phyloP scores from a whole-genome alignment of 2,329 filamentous ascomycete genomes.

The Chrysoporthe deuterocubensis region DNA sequence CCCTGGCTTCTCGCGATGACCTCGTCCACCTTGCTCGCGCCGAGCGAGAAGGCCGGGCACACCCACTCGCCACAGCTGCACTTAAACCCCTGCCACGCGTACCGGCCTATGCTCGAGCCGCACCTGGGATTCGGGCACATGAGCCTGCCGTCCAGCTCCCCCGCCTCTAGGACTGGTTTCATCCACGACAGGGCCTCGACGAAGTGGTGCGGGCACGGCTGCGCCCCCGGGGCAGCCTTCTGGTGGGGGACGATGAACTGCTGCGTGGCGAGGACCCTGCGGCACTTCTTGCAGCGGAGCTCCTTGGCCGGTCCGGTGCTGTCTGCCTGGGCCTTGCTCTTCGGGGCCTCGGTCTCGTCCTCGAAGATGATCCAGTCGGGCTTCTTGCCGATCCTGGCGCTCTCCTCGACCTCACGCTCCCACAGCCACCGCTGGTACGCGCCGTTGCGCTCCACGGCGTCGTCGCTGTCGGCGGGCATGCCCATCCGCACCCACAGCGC shows the following conservation, averaged over 20 bases:
- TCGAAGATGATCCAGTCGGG: slow-evolving; percentile 85
- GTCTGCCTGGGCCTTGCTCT: slow-evolving; percentile 39
- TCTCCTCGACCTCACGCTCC: slow-evolving; percentile 57
- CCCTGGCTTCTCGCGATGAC: slow-evolving; percentile 36
- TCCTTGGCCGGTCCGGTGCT: slow-evolving; percentile 44
- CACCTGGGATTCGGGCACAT: slow-evolving; percentile 81
- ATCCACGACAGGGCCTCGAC: slow-evolving; percentile 95
- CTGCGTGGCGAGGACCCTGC: slow-evolving; percentile 62
- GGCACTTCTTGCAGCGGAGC: slow-evolving; percentile 89
- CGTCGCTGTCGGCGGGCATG: slow-evolving; percentile 65
- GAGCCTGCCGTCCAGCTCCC: slow-evolving; percentile 80
- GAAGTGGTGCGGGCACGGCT: slow-evolving; percentile 81
- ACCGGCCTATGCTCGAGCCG: slow-evolving; percentile 83
- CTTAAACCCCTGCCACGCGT: slow-evolving; percentile 93
- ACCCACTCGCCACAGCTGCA: slow-evolving; percentile 93
- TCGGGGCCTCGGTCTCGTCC: slow-evolving; percentile 57
- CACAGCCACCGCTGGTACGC: slow-evolving; percentile 77
- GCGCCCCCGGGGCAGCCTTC: slow-evolving; percentile 32
- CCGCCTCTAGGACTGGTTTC: slow-evolving; percentile 79
- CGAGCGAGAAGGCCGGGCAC: slow-evolving; percentile 85
- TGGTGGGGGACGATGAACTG: slow-evolving; percentile 70
- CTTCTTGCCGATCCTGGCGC: slow-evolving; percentile 73
- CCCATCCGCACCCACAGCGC: slow-evolving; percentile 87
- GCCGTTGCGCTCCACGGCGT: slow-evolving; percentile 65
- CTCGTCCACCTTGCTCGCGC: slow-evolving; percentile 82